A percentile compares a stretch with the other conserved stretches of the same genome.
Evolutionary conservation across 1,284 basidiomycete species (phyloP).

Genomic region (Cryptococcus deneoformans): DNA sequence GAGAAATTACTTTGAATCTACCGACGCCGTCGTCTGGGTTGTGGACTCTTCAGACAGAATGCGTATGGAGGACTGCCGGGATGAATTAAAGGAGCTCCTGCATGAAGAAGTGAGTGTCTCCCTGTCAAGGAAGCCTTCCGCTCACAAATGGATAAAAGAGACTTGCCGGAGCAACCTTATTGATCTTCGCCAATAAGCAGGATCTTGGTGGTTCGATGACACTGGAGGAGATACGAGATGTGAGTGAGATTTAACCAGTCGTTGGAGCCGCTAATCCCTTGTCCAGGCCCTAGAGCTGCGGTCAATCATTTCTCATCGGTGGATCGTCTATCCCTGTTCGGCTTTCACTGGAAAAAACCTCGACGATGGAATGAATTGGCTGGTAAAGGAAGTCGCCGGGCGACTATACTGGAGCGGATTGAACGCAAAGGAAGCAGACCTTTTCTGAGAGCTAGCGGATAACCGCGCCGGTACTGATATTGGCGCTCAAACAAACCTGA

Average conservation of each 20-base stretch:
- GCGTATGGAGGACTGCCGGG: constrained; percentile 82
- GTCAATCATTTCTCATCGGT: constrained; percentile 79
- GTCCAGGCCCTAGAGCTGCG: constrained; percentile 70
- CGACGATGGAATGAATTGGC: constrained; percentile 85
- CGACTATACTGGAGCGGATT: constrained; percentile 52
- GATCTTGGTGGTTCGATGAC: constrained; percentile 87
- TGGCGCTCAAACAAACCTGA: no score
- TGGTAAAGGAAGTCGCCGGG: constrained; percentile 83
- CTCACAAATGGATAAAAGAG: constrained; percentile 56
- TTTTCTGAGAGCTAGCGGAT: no score
- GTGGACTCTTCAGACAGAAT: constrained; percentile 91
- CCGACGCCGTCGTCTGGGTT: constrained; percentile 98
- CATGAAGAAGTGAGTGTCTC: constrained; percentile 78
- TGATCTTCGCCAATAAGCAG: constrained; percentile 99
- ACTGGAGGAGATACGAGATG: constrained; percentile 75
- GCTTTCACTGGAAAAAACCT: constrained; percentile 77
- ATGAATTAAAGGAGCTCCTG: constrained; percentile 80
- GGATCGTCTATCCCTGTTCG: constrained; percentile 89
- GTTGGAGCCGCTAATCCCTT: not conserved
- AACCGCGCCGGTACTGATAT: no score
- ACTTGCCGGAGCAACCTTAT: constrained; percentile 86
- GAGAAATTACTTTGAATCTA: constrained; percentile 99
- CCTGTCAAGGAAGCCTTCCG: not conserved
- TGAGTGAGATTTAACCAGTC: constrained; percentile 47
- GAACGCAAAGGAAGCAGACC: not conserved